Evolutionary conservation across 345 rosid genomes (phyloP), one percentile per base, ranked within the genome.

Genomic region (Eucalyptus regnans): DNA sequence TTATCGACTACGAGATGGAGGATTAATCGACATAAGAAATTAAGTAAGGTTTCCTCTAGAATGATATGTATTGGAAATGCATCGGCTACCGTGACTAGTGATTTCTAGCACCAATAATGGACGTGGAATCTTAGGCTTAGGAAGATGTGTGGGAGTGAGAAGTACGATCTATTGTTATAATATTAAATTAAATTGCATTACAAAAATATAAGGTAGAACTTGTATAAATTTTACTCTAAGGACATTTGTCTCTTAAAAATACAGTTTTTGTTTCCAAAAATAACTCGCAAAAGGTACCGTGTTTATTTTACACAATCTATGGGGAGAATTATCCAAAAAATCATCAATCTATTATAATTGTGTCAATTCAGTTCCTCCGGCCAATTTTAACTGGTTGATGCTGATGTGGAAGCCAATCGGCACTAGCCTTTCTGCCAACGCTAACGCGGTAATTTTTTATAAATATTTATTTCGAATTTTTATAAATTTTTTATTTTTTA

Each of bases 401-500:
- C 4, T 18, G 1, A 52, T 52, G 56, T 52, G 9, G 9, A 52
- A 52, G 56, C 56, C 1, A 52, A 52, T 1, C 9, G 1, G 23
- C 9, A 52, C 0, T 0, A 0, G 4, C 23, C 4, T 0, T 52
- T 52, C 4, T 7, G 2, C 56, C 56, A 52, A 52, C 2, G 1
- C 8, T 52, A 4, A 52, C 1, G 2, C 0, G 0, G 2, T 52
- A 52, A 52, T 52, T 52, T 51, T 17, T 52, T 52, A 52, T 52
- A 52, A 52, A 52, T 52, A 52, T 52, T 7, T 52, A 52, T 52
- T 52, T 17, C 9, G 9, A 52, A 52, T 17, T 16, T 50, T 50
- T 16, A 16, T 50, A 50, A 6, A 5, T 50, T 15, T 50, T 12
- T 50, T 12, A 50, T 50, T 50, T 50, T 5, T 2, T 5, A 5